phyloP scores from a whole-genome alignment of 306 rosid species.

The Urtica urens region DNA sequence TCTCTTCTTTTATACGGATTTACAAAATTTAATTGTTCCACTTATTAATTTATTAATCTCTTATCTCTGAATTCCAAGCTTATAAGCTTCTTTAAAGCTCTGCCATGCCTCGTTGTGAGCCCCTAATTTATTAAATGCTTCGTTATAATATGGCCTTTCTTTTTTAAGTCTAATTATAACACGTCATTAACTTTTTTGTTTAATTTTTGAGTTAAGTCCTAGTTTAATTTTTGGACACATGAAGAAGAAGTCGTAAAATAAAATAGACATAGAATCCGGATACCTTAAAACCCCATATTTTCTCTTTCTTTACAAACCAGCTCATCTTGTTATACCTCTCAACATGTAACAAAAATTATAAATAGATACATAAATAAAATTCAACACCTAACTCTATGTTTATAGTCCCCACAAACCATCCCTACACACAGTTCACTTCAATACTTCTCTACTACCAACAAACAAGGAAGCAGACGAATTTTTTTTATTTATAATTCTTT shows the following conservation, averaged over 20 bases:
- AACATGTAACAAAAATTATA: background rate
- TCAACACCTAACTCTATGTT: constrained; percentile 2
- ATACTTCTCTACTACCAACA: background rate
- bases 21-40: constrained; percentile 13
- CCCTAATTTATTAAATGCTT: no score
- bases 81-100: background rate
- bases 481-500: background rate
- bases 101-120: constrained; percentile 3
- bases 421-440: background rate
- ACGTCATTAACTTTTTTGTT: no score
- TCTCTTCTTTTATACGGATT: constrained; percentile 24
- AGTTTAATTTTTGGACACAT: no score
- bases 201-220: no score
- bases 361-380: background rate
- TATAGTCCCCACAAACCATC: constrained; percentile 1
- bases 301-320: constrained; percentile 7
- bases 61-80: constrained; percentile 7
- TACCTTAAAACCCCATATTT: background rate
- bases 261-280: no score
- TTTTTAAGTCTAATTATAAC: no score
- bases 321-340: constrained; percentile 5
- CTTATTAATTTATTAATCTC: constrained; percentile 2
- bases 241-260: no score
- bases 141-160: no score
- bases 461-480: background rate